phyloP scores from a whole-genome alignment of 345 rosid genomes.

The Capsella bursapastoris region DNA sequence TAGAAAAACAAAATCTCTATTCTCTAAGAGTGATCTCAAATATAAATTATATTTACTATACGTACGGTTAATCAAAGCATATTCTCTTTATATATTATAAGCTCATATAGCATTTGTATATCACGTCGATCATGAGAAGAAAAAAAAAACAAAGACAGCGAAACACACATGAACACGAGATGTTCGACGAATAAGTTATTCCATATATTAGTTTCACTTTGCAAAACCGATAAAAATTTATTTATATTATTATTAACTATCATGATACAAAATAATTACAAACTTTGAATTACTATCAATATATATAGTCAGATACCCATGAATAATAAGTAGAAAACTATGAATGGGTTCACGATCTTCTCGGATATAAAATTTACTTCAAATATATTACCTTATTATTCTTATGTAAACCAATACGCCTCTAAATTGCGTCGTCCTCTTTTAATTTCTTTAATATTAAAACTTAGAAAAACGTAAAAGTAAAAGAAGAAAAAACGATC shows the following conservation, averaged over 20 bases:
- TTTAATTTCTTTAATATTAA: neutral
- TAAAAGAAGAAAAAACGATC: neutral
- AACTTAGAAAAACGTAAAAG: neutral
- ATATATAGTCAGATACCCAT: neutral
- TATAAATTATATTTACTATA: neutral
- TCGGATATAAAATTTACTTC: neutral
- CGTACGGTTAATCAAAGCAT: too few species aligned
- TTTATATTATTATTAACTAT: neutral
- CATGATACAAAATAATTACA: neutral
- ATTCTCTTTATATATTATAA: neutral
- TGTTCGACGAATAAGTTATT: slow-evolving; percentile 16
- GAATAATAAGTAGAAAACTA: neutral
- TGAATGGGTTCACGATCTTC: neutral
- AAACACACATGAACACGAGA: slow-evolving; percentile 5
- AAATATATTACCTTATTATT: too few species aligned
- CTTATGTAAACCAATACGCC: too few species aligned
- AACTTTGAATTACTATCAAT: neutral
- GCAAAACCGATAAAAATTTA: neutral
- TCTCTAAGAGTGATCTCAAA: neutral
- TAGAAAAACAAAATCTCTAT: neutral
- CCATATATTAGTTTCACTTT: slow-evolving; percentile 3
- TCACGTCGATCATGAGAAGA: neutral
- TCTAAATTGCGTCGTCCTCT: too few species aligned
- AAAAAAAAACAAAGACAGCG: neutral
- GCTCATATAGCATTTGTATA: neutral